Evolutionary conservation across 306 rosid species (phyloP), one percentile per base, ranked within the genome.

Genomic region (Inga laurina): DNA sequence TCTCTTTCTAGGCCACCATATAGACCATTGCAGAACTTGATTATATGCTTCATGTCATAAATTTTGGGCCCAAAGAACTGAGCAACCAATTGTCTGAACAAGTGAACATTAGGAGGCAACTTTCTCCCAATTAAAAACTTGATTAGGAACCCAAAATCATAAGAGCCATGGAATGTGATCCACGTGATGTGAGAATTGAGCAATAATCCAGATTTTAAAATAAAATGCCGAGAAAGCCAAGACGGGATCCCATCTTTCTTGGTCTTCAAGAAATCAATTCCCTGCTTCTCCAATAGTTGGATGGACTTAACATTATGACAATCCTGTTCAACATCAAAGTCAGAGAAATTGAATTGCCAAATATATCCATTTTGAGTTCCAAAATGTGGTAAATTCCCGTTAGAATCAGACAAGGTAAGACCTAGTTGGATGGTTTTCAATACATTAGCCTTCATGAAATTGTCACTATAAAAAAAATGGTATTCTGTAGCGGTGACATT

Each of bases 71-170:
- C 84, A 61, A 81, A 73, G 7, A 24, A 61, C 7, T 8, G 14
- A 37, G 30, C 18, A 13, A 81, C 72, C 37, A 62, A 4, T 3
- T 5, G 5, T 2, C 27, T 59, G 8, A 81, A 81, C 9, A 43
- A 4, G 3, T 27, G 49, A 18, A 74, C 24, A 2, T 73, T 22
- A 4, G n/a, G 8, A 0, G 84, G 84, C 37, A 81, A 48, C 10
- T 16, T 10, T 73, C 14, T 13, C 2, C 10, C 19, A 1, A 12
- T 46, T 14, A 73, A 18, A 8, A 81, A 35, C 7, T 81, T 81
- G 5, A 81, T 74, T 4, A 81, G 0, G 39, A 5, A 74, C 7
- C 84, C 79, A 35, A 81, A 81, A 62, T 81, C 84, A 46, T 74
- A 74, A 2, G 37, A n/a, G 8, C 74, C 8, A 3, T 81, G 84